phyloP scores from a whole-genome alignment of 129 eudicot genomes.

The Artemisia annua region DNA sequence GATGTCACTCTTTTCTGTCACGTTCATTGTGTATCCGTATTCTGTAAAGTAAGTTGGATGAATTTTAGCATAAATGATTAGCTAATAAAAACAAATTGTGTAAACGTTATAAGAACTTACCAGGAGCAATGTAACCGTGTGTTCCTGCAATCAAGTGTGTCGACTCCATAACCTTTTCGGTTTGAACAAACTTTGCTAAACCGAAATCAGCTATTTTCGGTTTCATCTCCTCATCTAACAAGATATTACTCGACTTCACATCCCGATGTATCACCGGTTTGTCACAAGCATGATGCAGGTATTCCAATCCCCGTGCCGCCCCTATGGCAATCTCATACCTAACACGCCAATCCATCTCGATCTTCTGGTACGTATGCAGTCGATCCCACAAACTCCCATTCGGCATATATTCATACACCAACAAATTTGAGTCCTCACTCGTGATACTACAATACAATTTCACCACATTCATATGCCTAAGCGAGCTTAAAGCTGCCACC shows the following conservation, averaged over 20 bases:
- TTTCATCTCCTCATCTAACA: constrained; percentile 68
- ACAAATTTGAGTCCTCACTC: constrained; percentile 59
- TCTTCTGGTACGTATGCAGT: constrained; percentile 42
- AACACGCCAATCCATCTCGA: constrained; percentile 58
- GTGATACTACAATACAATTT: constrained; percentile 64
- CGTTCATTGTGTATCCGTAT: constrained; percentile 59
- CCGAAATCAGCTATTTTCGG: constrained; percentile 73
- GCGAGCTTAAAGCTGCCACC: constrained; percentile 60
- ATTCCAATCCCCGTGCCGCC: constrained; percentile 63
- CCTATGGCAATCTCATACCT: constrained; percentile 59
- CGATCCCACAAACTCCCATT: constrained; percentile 80
- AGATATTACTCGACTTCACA: constrained; percentile 65
- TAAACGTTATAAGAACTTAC: constrained; percentile 26
- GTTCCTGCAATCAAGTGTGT: constrained; percentile 59
- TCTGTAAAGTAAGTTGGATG: constrained; percentile 30
- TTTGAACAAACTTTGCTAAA: constrained; percentile 54
- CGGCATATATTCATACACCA: constrained; percentile 67
- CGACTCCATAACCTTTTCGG: constrained; percentile 35
- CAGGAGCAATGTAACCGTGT: constrained; percentile 74
- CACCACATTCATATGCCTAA: constrained; percentile 67
- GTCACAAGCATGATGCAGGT: constrained; percentile 66
- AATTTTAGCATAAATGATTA: neutral
- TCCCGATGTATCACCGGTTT: constrained; percentile 66
- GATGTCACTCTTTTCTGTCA: constrained; percentile 61
- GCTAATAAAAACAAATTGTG: neutral